These are phyloP conservation scores for Dipodascopsis tothii DNA, from an alignment of 805 yeast species.

Conservation along the genomic window DNA sequence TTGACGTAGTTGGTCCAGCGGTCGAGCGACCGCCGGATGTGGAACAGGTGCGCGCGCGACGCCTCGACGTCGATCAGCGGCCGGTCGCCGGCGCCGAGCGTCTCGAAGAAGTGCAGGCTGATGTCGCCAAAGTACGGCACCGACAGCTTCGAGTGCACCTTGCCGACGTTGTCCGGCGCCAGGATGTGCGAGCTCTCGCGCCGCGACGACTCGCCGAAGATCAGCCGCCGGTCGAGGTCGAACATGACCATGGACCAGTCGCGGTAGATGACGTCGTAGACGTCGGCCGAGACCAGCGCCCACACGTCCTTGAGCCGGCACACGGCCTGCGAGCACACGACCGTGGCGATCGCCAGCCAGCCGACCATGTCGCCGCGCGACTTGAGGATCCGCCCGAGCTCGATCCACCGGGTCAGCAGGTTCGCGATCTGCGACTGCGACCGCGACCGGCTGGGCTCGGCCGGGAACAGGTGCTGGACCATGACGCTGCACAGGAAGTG, in stretches of 20 bases:
- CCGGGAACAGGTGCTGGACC: slow-evolving; percentile 57
- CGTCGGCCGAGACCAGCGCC: slow-evolving; percentile 57
- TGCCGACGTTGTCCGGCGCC: slow-evolving; percentile 84
- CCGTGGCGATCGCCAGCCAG: slow-evolving; percentile 84
- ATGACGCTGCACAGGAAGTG: slow-evolving; percentile 74
- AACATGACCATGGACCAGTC: slow-evolving; percentile 93
- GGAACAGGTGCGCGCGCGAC: slow-evolving; percentile 57
- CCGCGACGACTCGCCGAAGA: slow-evolving; percentile 46
- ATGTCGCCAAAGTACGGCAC: slow-evolving; percentile 90
- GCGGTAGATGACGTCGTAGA: slow-evolving; percentile 53
- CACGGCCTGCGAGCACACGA: slow-evolving; percentile 74
- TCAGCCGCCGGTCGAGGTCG: slow-evolving; percentile 71
- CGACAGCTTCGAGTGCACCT: slow-evolving; percentile 60
- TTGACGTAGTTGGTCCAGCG: slow-evolving; percentile 53
- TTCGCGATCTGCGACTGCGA: slow-evolving; percentile 43
- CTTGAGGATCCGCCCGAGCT: slow-evolving; percentile 69
- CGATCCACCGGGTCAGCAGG: slow-evolving; percentile 73
- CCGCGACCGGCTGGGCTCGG: slow-evolving; percentile 32
- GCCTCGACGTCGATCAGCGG: slow-evolving; percentile 39
- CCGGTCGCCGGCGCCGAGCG: slow-evolving; percentile 2
- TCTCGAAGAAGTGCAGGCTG: slow-evolving; percentile 41
- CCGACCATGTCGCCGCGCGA: slow-evolving; percentile 85
- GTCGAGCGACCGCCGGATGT: slow-evolving; percentile 62
- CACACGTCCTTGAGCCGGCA: slow-evolving; percentile 68
- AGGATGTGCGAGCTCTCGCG: slow-evolving; percentile 62